Base-by-base conservation (phyloP, 1,139 yeast genomes). In the Yamadazyma oceani region DNA sequence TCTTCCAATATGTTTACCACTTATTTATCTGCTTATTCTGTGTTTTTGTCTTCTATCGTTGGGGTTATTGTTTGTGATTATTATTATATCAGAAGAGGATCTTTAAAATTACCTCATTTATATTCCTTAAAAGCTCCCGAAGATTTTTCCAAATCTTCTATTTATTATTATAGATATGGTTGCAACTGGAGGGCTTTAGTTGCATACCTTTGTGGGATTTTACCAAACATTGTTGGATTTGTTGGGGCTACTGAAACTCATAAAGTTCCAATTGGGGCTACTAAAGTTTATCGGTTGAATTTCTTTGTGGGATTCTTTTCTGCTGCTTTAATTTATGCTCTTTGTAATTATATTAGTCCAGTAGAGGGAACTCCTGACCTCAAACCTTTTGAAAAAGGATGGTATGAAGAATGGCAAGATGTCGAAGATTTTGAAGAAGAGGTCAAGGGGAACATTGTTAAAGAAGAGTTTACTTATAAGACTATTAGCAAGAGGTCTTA, bases 201-300 rank as follows among this genome's bases (percentile, higher is more conserved):
- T 24, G 88, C 90, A 1, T 85, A 85, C 57, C 58, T 84, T 42
- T 70, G 83, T 50, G 94, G 94, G 44, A 80, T 87, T 39, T 67
- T 82, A 36, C 94, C 95, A 36, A 88, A 87, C 55, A 81, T 88
- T 51, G 88, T 85, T 26, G 96, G 96, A 2, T 88, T 88, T 52
- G 94, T 85, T 19, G 95, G 95, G 43, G 89, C 83, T 5, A 80
- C 82, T 13, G 87, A 82, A 17, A 75, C 66, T 38, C 70, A 66
- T 44, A 53, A 53, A 9, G 90, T 88, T n/a, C 94, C 95, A 8
- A 68, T 73, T 39, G 95, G 94, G 21, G 96, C 96, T 3, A 75
- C 80, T 32, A 67, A 78, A 42, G 74, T 88, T 30, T 88, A 85
- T 66, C 67, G 82, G 43, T 62, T 88, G 49, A 83, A 82, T 58